phyloP scores from a whole-genome alignment of 306 rosid genomes.

The Trichosanthes truncata region DNA sequence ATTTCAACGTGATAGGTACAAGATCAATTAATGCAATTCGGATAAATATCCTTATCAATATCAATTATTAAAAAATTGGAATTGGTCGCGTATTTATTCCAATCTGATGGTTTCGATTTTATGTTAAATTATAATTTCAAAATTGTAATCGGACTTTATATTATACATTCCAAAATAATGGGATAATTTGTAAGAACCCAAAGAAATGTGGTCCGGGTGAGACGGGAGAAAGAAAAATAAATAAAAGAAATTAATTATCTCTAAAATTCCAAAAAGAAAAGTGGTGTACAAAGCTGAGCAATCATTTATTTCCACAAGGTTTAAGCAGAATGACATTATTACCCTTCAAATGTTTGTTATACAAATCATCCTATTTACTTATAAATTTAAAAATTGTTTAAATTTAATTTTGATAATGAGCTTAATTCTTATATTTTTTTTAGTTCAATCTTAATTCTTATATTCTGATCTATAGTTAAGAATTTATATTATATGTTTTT shows the following conservation, averaged over 20 bases:
- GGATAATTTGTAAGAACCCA: background rate
- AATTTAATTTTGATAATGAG: background rate
- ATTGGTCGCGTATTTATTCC: background rate
- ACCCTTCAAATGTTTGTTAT: background rate
- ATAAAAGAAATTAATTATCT: background rate
- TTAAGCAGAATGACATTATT: background rate
- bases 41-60: background rate
- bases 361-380: background rate
- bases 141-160: background rate
- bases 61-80: background rate
- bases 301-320: background rate
- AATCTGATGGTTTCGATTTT: background rate
- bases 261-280: background rate
- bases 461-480: background rate
- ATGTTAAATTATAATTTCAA: background rate
- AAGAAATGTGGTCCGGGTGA: background rate
- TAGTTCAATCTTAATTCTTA: background rate
- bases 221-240: background rate
- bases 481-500: background rate
- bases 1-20: background rate
- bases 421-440: background rate
- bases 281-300: background rate
- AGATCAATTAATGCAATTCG: background rate
- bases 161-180: background rate
- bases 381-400: background rate